Conservation (phyloP, 495 filamentous ascomycete genomes). For the Hypoxylon crocopeplum region DNA sequence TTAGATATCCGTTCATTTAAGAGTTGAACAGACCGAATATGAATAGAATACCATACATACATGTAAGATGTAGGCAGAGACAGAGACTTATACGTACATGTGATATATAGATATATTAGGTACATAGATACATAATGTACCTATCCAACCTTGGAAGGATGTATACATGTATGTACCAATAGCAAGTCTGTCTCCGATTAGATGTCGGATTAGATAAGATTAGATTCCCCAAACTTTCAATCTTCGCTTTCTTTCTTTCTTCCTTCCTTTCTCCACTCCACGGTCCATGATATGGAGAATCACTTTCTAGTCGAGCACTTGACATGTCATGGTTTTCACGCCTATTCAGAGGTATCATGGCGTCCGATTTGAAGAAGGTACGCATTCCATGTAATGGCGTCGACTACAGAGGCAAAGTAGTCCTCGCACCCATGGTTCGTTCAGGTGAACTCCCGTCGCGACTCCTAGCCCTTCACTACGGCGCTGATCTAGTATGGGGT, state of each 20-base stretch:
- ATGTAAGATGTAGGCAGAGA: no score
- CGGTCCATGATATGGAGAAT: no score
- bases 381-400: slow-evolving; percentile 88
- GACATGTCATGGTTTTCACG: slow-evolving; percentile 31
- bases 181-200: no score
- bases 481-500: slow-evolving; percentile 97
- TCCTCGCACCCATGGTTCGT: slow-evolving; percentile 96
- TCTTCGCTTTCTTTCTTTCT: neutral
- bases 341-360: slow-evolving; percentile 56
- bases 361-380: slow-evolving; percentile 63
- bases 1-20: no score
- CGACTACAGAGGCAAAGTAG: slow-evolving; percentile 91
- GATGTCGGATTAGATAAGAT: slow-evolving; percentile 1
- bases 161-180: neutral
- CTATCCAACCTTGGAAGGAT: neutral
- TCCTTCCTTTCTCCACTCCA: no score
- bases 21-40: no score
- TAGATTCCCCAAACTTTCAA: neutral
- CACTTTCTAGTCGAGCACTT: neutral
- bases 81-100: no score
- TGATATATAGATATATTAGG: neutral
- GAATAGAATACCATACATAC: no score
- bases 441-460: slow-evolving; percentile 92
- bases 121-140: neutral
- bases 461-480: slow-evolving; percentile 87